Base-by-base conservation (phyloP, 108 stramenopile species). In the Nitzschia sp. region DNA sequence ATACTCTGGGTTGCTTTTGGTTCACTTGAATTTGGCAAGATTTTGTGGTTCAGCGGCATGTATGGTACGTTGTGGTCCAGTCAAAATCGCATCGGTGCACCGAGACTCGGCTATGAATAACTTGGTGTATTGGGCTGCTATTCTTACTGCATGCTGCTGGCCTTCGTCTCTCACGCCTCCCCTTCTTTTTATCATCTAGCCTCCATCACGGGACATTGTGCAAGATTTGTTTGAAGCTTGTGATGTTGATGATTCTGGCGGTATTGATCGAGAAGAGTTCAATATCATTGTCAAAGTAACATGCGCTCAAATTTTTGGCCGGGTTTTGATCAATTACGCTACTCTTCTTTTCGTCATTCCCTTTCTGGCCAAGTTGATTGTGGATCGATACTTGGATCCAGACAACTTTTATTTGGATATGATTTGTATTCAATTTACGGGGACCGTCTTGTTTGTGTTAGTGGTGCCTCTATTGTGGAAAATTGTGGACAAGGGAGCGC, bases 41-140 rank as follows among this genome's bases (percentile, higher is more conserved):
- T 81, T 79, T 64, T 76, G 64, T 25, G 85, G 85, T 8, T 62
- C 85, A 18, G 79, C 82, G 1, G 85, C 85, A 2, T 82, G 82
- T 59, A 78, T 66, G 31, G 60, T 62, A 42, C 21, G 60, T 62
- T 35, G 13, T 23, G 5, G n/a, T n/a, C n/a, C n/a, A n/a, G n/a
- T n/a, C n/a, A n/a, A 21, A 51, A 5, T 51, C 19, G 19, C 11
- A 51, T 51, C 49, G 21, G 21, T 51, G 49, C 38, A n/a, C n/a
- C n/a, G n/a, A n/a, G n/a, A n/a, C n/a, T n/a, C n/a, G n/a, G n/a
- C n/a, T n/a, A n/a, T n/a, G n/a, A n/a, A n/a, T n/a, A n/a, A n/a
- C n/a, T n/a, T n/a, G n/a, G n/a, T n/a, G n/a, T n/a, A n/a, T n/a
- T n/a, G n/a, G n/a, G n/a, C n/a, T n/a, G n/a, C n/a, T n/a, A n/a